Conservation (phyloP, 768 basidiomycete genomes). For the Russula vinacea region DNA sequence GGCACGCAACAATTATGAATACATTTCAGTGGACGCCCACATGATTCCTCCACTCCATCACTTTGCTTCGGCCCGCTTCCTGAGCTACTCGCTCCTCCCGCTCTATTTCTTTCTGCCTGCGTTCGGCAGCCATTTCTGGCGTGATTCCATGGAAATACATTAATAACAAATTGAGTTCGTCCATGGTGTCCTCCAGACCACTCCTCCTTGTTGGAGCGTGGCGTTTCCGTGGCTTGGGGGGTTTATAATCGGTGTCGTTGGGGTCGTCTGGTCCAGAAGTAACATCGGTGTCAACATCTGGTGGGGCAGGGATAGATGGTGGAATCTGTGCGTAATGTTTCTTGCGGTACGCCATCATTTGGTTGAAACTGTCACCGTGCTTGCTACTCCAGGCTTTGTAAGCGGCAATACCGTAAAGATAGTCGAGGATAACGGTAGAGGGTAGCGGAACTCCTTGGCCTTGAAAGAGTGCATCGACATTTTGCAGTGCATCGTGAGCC, state of each 20-base stretch:
- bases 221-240: neutral
- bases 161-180: neutral
- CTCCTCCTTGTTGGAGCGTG: neutral
- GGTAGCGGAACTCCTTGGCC: neutral
- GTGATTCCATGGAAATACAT: neutral
- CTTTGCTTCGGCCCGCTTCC: constrained; percentile 2
- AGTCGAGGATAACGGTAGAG: constrained; percentile 1
- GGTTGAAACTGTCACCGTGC: neutral
- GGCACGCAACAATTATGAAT: neutral
- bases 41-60: neutral
- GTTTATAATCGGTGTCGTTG: neutral
- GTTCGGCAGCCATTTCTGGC: neutral
- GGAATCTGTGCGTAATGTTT: neutral
- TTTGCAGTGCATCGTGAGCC: neutral
- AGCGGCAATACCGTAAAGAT: neutral
- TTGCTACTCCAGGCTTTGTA: constrained; percentile 3
- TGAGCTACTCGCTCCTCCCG: neutral
- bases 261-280: neutral
- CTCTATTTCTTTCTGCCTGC: constrained; percentile 7
- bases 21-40: neutral
- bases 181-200: neutral
- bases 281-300: neutral
- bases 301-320: neutral
- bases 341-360: neutral
- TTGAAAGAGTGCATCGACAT: constrained; percentile 7